A percentile compares a stretch with the other conserved stretches of the same genome.
These are phyloP conservation scores for Ophiosphaerella narmari DNA, from an alignment of 2,329 filamentous ascomycete genomes.

Conservation along the genomic window DNA sequence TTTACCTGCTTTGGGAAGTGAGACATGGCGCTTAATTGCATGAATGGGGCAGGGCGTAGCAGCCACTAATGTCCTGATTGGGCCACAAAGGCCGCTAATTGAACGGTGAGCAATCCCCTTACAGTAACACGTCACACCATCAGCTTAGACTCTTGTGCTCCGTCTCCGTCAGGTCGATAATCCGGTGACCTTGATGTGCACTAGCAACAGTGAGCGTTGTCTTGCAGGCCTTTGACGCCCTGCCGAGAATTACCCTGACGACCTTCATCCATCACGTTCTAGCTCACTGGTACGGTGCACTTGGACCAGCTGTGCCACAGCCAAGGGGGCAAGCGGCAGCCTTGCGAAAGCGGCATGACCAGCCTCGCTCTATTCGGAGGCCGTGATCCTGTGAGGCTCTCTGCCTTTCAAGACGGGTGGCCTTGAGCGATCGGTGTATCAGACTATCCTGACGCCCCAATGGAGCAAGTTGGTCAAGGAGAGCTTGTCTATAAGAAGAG, in stretches of 20 bases:
- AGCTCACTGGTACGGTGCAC: background rate
- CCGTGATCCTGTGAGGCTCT: background rate
- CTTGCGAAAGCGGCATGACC: background rate
- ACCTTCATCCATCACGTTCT: background rate
- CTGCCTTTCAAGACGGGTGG: background rate
- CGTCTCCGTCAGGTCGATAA: too few species aligned
- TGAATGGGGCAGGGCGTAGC: constrained; percentile 17
- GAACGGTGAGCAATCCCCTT: constrained; percentile 2
- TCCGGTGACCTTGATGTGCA: too few species aligned
- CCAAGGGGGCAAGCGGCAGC: background rate
- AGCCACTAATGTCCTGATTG: constrained; percentile 20
- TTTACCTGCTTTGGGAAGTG: constrained; percentile 22
- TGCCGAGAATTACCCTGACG: background rate
- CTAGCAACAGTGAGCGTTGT: background rate
- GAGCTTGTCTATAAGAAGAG: background rate
- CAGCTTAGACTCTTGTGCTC: constrained; percentile 1
- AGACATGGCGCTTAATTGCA: constrained; percentile 36
- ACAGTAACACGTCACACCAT: too few species aligned
- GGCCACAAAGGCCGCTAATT: constrained; percentile 29
- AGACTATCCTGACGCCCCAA: background rate
- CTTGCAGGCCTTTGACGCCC: background rate
- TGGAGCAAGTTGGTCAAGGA: background rate
- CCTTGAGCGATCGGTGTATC: background rate
- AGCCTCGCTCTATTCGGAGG: background rate
- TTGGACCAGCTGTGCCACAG: background rate